phyloP scores from a whole-genome alignment of 352 stramenopile genomes.

The Phytopythium montanum region DNA sequence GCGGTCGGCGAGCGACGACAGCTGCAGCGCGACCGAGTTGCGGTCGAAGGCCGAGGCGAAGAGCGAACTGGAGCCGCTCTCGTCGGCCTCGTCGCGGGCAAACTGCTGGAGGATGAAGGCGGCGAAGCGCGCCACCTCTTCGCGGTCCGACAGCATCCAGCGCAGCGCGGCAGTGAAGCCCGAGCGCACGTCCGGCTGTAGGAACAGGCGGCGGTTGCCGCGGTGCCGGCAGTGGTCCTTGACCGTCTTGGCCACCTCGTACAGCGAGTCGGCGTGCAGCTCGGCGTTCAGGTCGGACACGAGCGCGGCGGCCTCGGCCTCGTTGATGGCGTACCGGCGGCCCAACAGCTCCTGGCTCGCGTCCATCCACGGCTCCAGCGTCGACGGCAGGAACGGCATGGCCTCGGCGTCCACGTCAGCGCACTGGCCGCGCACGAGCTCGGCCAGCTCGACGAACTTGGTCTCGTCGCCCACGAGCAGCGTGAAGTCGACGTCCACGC shows the following conservation, averaged over 20 bases:
- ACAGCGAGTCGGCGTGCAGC: slow-evolving; percentile 53
- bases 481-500: slow-evolving; percentile 62
- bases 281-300: slow-evolving; percentile 62
- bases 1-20: slow-evolving; percentile 32
- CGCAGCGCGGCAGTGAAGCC: slow-evolving; percentile 47
- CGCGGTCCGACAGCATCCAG: slow-evolving; percentile 61
- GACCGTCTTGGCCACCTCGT: slow-evolving; percentile 54
- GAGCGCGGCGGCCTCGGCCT: slow-evolving; percentile 37
- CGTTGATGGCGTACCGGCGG: slow-evolving; percentile 50
- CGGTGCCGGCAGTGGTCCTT: slow-evolving; percentile 74
- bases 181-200: slow-evolving; percentile 28
- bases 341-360: slow-evolving; percentile 42
- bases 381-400: slow-evolving; percentile 44
- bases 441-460: slow-evolving; percentile 47
- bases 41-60: slow-evolving; percentile 59
- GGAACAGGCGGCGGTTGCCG: slow-evolving; percentile 63
- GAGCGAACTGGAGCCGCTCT: slow-evolving; percentile 17
- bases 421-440: slow-evolving; percentile 52
- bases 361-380: slow-evolving; percentile 56
- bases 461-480: slow-evolving; percentile 47
- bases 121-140: slow-evolving; percentile 54
- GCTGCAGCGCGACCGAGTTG: slow-evolving; percentile 49
- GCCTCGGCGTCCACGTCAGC: slow-evolving; percentile 55
- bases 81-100: slow-evolving; percentile 33
- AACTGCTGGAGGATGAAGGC: slow-evolving; percentile 67